Conservation (phyloP, 2,329 filamentous ascomycete genomes). For the Trichoderma citrinoviride region DNA sequence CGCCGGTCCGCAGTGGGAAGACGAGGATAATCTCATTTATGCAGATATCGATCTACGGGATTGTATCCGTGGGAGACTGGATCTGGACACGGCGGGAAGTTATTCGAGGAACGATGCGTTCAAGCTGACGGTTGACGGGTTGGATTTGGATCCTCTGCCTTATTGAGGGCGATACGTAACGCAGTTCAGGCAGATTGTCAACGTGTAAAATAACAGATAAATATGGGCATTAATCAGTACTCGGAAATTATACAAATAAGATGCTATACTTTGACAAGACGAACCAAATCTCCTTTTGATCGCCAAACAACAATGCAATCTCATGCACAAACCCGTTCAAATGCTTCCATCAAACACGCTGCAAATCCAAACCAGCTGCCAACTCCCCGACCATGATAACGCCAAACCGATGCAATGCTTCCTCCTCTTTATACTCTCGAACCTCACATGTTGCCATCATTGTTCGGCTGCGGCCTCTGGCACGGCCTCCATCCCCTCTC, state of each 20-base stretch:
- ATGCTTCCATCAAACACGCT: not conserved
- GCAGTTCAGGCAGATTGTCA: not conserved
- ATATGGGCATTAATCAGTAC: not conserved
- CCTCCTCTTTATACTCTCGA: not conserved
- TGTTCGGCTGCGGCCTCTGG: conserved; percentile 28
- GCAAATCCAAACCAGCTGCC: not conserved
- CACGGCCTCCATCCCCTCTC: conserved; percentile 34
- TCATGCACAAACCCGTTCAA: not conserved
- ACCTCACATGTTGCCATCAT: conserved; percentile 25
- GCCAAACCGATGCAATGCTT: not conserved
- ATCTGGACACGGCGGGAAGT: conserved; percentile 80
- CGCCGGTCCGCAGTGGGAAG: conserved; percentile 80
- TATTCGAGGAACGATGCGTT: conserved; percentile 74
- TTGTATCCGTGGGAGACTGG: conserved; percentile 75
- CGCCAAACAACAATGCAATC: not conserved
- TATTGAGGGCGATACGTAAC: conserved; percentile 36
- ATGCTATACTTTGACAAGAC: not conserved
- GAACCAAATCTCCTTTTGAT: not conserved
- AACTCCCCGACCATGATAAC: conserved; percentile 1
- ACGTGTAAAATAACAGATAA: not conserved
- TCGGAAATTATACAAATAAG: not conserved
- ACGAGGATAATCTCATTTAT: conserved; percentile 63
- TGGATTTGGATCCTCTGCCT: conserved; percentile 57
- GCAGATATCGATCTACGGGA: conserved; percentile 84
- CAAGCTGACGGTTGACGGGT: conserved; percentile 56